A percentile compares a stretch with the other conserved stretches of the same genome.
phyloP scores from a whole-genome alignment of 2,329 filamentous ascomycete genomes.

The Microdochium nivale region DNA sequence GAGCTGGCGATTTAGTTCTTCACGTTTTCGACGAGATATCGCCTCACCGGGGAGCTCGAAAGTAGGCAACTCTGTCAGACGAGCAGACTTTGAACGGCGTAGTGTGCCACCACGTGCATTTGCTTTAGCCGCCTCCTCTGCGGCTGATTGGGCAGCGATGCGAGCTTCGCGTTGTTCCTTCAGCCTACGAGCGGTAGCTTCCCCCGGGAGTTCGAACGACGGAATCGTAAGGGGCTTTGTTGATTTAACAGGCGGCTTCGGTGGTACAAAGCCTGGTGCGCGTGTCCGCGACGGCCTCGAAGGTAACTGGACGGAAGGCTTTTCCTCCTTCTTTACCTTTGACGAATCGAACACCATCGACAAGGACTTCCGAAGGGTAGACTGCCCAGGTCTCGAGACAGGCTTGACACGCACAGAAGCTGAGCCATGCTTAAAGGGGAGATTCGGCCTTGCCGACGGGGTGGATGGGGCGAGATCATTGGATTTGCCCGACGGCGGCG shows the following conservation, averaged over 20 bases:
- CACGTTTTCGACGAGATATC: constrained; percentile 47
- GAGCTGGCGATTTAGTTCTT: constrained; percentile 39
- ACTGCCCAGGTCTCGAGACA: constrained; percentile 19
- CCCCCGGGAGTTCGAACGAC: constrained; percentile 54
- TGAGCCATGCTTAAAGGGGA: constrained; percentile 18
- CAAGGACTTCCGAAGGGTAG: constrained; percentile 29
- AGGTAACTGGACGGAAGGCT: constrained; percentile 10
- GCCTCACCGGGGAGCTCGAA: constrained; percentile 59
- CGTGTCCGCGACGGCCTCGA: constrained; percentile 20
- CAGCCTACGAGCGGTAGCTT: constrained; percentile 47
- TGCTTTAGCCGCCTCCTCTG: constrained; percentile 15
- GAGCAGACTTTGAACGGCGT: constrained; percentile 39
- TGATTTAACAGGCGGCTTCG: constrained; percentile 40
- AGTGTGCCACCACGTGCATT: constrained; percentile 23
- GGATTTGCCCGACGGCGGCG: constrained; percentile 5
- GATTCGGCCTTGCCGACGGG: constrained; percentile 12
- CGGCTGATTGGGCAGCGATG: constrained; percentile 24
- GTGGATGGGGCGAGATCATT: constrained; percentile 5
- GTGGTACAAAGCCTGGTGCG: constrained; percentile 32
- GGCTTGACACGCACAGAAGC: constrained; percentile 33
- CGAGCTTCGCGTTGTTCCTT: constrained; percentile 52
- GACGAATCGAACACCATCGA: constrained; percentile 27
- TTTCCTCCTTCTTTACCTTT: constrained; percentile 15
- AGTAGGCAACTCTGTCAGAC: constrained; percentile 40
- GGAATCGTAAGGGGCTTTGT: constrained; percentile 44